Evolutionary conservation across 164 flowering plant species (phyloP), one percentile per base, ranked within the genome.

Genomic region (Paratinospora sagittata): DNA sequence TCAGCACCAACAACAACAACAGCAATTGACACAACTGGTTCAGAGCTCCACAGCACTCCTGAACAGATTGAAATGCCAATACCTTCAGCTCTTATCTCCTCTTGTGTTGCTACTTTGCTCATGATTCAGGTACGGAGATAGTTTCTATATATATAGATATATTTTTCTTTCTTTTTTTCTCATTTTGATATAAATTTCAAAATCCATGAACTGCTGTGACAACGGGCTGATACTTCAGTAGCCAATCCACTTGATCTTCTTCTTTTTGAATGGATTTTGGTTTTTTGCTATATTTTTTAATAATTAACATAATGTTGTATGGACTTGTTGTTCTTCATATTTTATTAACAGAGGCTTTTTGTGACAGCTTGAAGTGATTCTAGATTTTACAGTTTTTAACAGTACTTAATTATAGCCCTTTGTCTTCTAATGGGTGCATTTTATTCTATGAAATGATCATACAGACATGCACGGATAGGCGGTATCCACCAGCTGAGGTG

Each of bases 391-490:
- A 30, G 34, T 30, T 30, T 30, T 30, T 4, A 30, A 30, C 34
- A n/a, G n/a, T n/a, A 30, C 34, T 4, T 30, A 4, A 30, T 3
- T 2, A 26, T 1, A 21, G 65, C 0, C 30, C 24, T 9, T 21
- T 62, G 2, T 11, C 27, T 62, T 62, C 14, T 63, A 13, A 63
- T 30, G 0, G 21, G n/a, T 13, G 57, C 16, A 36, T 9, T 67
- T 69, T 21, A 19, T 57, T 12, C 36, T 63, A 19, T 49, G 21
- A 23, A 49, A 49, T 27, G 14, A 27, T 27, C 8, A 27, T 81
- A 81, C 88, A 85, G 90, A 84, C 78, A 41, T 87, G 90, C 71
- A 87, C 87, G 2, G 89, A 87, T 73, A 78, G 87, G 26, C 82
- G 84, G 74, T 84, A 81, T 33, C 86, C 90, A 36, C 90, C 90